Base-by-base conservation (phyloP, 768 basidiomycete species). In the Pisolithus orientalis region DNA sequence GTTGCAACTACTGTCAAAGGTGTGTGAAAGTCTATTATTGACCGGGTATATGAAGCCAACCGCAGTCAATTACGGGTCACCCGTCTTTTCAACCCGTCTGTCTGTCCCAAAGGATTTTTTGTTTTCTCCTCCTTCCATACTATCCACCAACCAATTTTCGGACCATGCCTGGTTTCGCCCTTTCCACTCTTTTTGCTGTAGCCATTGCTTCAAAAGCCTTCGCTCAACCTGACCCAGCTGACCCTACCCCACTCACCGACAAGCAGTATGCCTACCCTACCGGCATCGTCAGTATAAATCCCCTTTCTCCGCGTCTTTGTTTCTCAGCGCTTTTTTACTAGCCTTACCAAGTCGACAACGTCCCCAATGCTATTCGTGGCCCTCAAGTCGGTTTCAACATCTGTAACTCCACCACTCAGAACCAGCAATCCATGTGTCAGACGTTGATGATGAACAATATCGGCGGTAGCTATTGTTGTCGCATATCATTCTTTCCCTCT, bases 371-470 rank as follows among this genome's bases (percentile, higher is more conserved):
- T 25, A 70, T 68, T 28, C 82, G 86, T 58, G 86, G 85, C 10
- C 62, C 70, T 13, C 87, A 88, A 62, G 50, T 48, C 6, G 86
- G 87, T 5, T 86, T 82, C 74, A 86, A 85, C 64, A 58, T 69
- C 2, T 87, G 85, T 60, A 88, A 87, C 69, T 78, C 80, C 2
- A 80, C 83, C 31, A 87, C 86, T 1, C 73, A 82, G 54, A 77
- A 74, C 67, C 79, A 78, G 55, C 48, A 72, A 3, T 85, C 87
- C 0, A 57, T 75, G 7, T 91, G 88, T 63, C 88, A 91, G 67
- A 90, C 86, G 1, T 69, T 72, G 10, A 76, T 80, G 60, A 64
- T 84, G 39, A 88, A 88, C 79, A 74, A 61, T 54, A 74, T 78
- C 3, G 59, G 57, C 4, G 73, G 80, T 68, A 28, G 8, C 42